These are phyloP conservation scores for Ustilago curta DNA, from an alignment of 1,284 basidiomycete species.

Conservation along the genomic window DNA sequence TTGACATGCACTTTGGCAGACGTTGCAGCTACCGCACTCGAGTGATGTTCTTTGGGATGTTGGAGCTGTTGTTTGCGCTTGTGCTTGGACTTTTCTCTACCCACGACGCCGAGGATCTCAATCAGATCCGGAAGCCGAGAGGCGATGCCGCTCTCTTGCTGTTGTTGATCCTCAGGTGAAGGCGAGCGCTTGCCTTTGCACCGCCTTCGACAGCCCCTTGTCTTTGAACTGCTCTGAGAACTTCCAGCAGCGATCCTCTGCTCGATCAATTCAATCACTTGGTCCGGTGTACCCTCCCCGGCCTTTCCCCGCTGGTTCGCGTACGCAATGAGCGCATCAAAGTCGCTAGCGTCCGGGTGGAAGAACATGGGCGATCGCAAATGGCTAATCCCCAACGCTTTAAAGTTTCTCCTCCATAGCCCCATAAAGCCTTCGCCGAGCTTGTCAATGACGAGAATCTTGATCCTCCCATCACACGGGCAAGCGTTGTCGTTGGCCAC, in stretches of 20 bases:
- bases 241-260: constrained; percentile 12
- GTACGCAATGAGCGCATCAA: constrained; percentile 67
- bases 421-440: constrained; percentile 60
- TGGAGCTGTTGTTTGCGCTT: constrained; percentile 63
- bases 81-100: constrained; percentile 69
- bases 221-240: background rate
- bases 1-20: constrained; percentile 59
- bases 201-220: constrained; percentile 4
- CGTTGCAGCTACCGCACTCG: constrained; percentile 9
- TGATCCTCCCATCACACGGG: constrained; percentile 40
- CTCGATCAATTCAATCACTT: constrained; percentile 34
- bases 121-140: constrained; percentile 55
- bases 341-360: constrained; percentile 68
- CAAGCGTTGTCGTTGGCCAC: constrained; percentile 13
- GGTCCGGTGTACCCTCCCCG: constrained; percentile 27
- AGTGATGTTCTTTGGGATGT: constrained; percentile 9
- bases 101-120: constrained; percentile 69
- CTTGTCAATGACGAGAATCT: constrained; percentile 61
- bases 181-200: constrained; percentile 7
- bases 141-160: background rate
- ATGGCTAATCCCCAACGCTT: constrained; percentile 56
- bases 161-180: background rate
- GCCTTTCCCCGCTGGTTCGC: constrained; percentile 51
- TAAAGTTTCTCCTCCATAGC: constrained; percentile 54
- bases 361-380: constrained; percentile 71